These are phyloP conservation scores for Chlamydomonas eustigma DNA, from an alignment of 139 green algal genomes.

Conservation along the genomic window DNA sequence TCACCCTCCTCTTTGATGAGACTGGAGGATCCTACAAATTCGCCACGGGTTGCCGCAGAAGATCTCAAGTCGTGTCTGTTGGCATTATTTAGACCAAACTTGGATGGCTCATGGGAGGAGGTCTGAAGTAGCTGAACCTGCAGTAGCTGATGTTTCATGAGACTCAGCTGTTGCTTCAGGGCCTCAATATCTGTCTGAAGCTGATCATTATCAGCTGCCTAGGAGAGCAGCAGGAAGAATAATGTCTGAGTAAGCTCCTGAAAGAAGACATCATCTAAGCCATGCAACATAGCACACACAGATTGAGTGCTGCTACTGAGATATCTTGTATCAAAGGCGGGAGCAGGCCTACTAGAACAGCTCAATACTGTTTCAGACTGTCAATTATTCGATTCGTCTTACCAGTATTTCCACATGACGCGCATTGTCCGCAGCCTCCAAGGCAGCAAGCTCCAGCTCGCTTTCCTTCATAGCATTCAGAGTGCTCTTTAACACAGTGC, in stretches of 20 bases:
- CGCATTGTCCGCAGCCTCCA: constrained; percentile 8
- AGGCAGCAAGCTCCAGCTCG: constrained; percentile 8
- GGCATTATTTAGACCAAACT: no score
- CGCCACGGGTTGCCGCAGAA: no score
- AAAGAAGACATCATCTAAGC: background rate
- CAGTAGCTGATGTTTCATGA: background rate
- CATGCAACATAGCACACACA: no score
- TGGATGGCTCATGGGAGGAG: no score
- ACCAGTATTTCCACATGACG: constrained; percentile 5
- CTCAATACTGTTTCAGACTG: background rate
- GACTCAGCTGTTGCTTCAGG: background rate
- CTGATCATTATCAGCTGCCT: background rate
- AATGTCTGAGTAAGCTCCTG: background rate
- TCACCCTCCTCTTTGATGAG: no score
- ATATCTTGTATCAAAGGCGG: background rate
- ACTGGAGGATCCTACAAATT: no score
- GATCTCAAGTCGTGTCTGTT: no score
- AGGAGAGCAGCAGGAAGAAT: no score
- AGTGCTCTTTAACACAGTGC: background rate
- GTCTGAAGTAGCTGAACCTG: background rate
- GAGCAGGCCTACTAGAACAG: background rate
- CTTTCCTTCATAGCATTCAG: constrained; percentile 1
- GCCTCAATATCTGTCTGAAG: background rate
- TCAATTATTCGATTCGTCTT: background rate
- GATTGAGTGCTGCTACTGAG: background rate